phyloP scores from a whole-genome alignment of 139 green algal species.

The Haematococcus sp. region DNA sequence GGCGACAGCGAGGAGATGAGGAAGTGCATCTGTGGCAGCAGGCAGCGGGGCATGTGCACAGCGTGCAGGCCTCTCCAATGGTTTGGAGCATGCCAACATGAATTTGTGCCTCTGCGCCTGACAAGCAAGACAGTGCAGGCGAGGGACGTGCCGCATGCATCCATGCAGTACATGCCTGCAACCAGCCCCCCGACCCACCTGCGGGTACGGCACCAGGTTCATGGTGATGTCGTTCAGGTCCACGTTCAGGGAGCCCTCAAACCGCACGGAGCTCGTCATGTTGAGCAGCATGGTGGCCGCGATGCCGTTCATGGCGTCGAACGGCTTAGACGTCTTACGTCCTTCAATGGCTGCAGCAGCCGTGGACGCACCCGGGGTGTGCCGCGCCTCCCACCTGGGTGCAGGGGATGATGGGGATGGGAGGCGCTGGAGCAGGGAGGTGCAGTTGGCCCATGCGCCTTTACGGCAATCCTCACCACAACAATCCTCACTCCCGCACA shows the following conservation, averaged over 20 bases:
- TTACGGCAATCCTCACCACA: too few species aligned
- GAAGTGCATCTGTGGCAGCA: constrained; percentile 70
- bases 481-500: too few species aligned
- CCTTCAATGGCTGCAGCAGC: not conserved
- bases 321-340: constrained; percentile 44
- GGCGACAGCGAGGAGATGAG: constrained; percentile 65
- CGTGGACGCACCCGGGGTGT: not conserved
- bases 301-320: constrained; percentile 75
- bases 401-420: not conserved
- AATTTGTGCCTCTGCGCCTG: too few species aligned
- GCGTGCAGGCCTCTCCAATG: not conserved
- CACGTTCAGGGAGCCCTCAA: constrained; percentile 63
- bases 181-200: not conserved
- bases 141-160: too few species aligned
- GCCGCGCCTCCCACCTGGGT: not conserved
- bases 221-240: constrained; percentile 85
- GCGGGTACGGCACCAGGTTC: constrained; percentile 76
- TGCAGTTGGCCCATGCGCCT: too few species aligned
- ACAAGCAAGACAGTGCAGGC: too few species aligned
- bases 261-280: constrained; percentile 71
- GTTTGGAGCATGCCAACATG: not conserved
- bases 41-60: constrained; percentile 24
- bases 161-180: not conserved
- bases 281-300: constrained; percentile 75
- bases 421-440: not conserved